Conservation (phyloP, 371 early-diverging fungal species). For the Apophysomyces trapeziformis region DNA sequence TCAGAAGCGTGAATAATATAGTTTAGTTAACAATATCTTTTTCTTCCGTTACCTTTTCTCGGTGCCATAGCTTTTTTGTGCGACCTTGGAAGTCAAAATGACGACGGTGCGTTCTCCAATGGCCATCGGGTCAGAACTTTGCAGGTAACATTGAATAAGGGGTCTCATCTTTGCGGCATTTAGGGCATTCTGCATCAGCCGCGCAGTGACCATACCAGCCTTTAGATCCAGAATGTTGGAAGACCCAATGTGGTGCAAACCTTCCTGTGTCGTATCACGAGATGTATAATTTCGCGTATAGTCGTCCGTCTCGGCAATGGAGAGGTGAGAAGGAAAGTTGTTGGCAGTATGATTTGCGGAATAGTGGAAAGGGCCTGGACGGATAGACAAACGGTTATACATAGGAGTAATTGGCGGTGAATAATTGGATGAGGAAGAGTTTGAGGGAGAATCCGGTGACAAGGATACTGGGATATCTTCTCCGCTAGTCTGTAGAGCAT, state of each 20-base stretch:
- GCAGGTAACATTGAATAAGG: conserved; percentile 48
- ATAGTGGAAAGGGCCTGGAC: neutral
- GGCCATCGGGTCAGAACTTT: conserved; percentile 58
- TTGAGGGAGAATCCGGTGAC: conserved; percentile 20
- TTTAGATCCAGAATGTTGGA: conserved; percentile 15
- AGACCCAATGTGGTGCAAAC: conserved; percentile 13
- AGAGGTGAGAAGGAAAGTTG: neutral
- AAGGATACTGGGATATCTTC: conserved; percentile 12
- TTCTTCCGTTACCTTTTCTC: conserved; percentile 73
- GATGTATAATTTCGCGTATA: conserved; percentile 6
- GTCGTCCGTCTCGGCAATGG: conserved; percentile 1
- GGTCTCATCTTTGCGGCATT: conserved; percentile 29
- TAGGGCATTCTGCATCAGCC: conserved; percentile 25
- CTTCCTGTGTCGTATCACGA: conserved; percentile 14
- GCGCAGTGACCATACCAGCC: conserved; percentile 25
- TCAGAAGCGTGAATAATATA: conserved; percentile 9
- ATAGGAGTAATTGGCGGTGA: conserved; percentile 34
- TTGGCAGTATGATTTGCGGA: neutral
- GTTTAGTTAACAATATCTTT: conserved; percentile 4
- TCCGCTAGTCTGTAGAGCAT: too few species aligned
- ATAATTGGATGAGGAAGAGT: conserved; percentile 28
- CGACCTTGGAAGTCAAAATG: conserved; percentile 80
- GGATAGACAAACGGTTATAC: conserved; percentile 17
- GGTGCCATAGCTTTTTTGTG: conserved; percentile 86
- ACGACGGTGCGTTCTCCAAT: conserved; percentile 74